phyloP scores from a whole-genome alignment of 805 yeast species.

The Schizosaccharomyces octosporus region DNA sequence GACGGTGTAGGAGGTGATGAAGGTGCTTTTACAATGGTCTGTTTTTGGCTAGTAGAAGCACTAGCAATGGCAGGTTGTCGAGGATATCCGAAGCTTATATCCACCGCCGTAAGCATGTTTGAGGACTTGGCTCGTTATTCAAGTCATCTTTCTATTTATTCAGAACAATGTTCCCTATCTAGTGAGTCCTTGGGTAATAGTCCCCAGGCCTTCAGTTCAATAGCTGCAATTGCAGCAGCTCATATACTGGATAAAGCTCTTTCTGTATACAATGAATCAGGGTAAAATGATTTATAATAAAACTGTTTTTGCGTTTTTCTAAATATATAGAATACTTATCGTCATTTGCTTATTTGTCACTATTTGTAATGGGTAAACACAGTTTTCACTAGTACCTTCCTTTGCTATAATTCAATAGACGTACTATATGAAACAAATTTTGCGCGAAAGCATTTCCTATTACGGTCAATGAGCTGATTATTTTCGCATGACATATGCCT shows the following conservation, averaged over 20 bases:
- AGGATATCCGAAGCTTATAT: background rate
- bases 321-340: too few species aligned
- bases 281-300: background rate
- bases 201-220: conserved; percentile 1
- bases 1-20: conserved; percentile 2
- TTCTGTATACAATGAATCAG: background rate
- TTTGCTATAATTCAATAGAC: too few species aligned
- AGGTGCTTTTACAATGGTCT: background rate
- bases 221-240: conserved; percentile 1
- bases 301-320: too few species aligned
- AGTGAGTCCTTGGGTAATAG: conserved; percentile 1
- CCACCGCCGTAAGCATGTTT: background rate
- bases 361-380: too few species aligned
- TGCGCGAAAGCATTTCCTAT: too few species aligned
- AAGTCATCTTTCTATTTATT: background rate
- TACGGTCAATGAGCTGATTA: too few species aligned
- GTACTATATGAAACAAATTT: too few species aligned
- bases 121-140: conserved; percentile 2
- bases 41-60: conserved; percentile 2
- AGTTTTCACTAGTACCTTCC: too few species aligned
- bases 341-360: too few species aligned
- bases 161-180: background rate
- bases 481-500: too few species aligned
- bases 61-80: background rate
- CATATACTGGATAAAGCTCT: background rate